Base-by-base conservation (phyloP, 2,329 filamentous ascomycete species). In the Alternaria triticina region DNA sequence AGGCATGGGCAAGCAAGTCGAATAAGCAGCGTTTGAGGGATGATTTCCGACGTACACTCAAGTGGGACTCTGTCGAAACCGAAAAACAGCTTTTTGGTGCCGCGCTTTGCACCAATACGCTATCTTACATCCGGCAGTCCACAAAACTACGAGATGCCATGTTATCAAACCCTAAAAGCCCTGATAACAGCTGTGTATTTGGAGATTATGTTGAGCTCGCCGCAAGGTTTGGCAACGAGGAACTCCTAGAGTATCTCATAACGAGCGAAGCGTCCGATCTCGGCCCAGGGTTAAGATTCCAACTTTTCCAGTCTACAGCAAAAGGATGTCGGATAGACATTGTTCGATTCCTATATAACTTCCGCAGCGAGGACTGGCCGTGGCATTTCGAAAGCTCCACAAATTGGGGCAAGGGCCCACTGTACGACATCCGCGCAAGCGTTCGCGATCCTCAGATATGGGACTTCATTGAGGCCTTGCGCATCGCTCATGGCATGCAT, bases 231-330 rank as follows among this genome's bases (percentile, higher is more conserved):
- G 33, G 33, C 15, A 6, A 40, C 33, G 1, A 40, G 15, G 33
- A 40, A 17, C 33, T 40, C 10, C 33, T n/a, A 0, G 15, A 5
- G 0, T 40, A 40, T 0, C 15, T 40, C 8, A 40, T 40, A 15
- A 17, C 33, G 0, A 40, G 5, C 33, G 33, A 0, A 10, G 0
- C 33, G 10, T 10, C 33, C 0, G 33, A 40, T 0, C 0, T 0
- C 33, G 33, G 15, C 33, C 33, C 33, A n/a, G 9, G 0, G 15
- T 0, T 40, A 0, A n/a, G 33, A 0, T 40, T 9, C 7, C 1
- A 9, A 0, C 15, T 36, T n/a, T 36, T 36, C 7, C 1, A n/a
- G 2, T 2, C 0, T n/a, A 15, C 33, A 9, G 13, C 33, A 9
- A 3, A 9, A 36, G 33, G 3, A 1, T 3, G 13, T 3, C 3